Evolutionary conservation across 306 rosid species (phyloP), one percentile per base, ranked within the genome.

Genomic region (Quercus dentata): DNA sequence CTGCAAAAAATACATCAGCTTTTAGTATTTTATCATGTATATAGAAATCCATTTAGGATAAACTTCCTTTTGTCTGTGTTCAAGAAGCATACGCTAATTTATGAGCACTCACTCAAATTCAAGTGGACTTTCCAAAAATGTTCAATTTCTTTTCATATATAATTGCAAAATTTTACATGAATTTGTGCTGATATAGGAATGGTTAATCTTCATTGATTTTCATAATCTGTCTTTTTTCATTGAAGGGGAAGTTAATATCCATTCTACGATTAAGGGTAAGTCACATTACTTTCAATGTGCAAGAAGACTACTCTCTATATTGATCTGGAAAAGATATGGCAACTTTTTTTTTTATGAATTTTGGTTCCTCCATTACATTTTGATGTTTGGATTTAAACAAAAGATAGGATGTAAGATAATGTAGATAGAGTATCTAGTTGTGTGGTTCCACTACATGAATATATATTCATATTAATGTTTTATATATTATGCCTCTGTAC

Each of bases 1-100:
- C 91, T 89, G 91, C 80, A 73, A 25, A 18, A 61, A 4, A n/a
- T 18, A 41, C 9, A 52, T 73, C 6, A 56, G 71, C 18, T 25
- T 4, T 7, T 18, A 4, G 59, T 2, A 69, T 18, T 5, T 18
- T 18, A n/a, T 56, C 62, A 56, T n/a, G 27, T 56, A 56, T 5
- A 4, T n/a, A 6, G 62, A 56, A 56, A n/a, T 56, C 62, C 25
- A 56, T 56, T 56, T 56, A 6, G 20, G 62, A 56, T n/a, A 56
- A 56, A 56, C 13, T 56, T n/a, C 62, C 20, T n/a, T 56, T 56
- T 49, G 4, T 10, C 23, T 20, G 1, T 18, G 20, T n/a, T 56
- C 27, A n/a, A 7, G 27, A 19, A 18, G n/a, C 27, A 9, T n/a
- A 19, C 8, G 62, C 62, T 56, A 56, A n/a, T 56, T 56, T 56